These are phyloP conservation scores for Lachnellula occidentalis DNA, from an alignment of 2,329 filamentous ascomycete genomes.

Conservation along the genomic window DNA sequence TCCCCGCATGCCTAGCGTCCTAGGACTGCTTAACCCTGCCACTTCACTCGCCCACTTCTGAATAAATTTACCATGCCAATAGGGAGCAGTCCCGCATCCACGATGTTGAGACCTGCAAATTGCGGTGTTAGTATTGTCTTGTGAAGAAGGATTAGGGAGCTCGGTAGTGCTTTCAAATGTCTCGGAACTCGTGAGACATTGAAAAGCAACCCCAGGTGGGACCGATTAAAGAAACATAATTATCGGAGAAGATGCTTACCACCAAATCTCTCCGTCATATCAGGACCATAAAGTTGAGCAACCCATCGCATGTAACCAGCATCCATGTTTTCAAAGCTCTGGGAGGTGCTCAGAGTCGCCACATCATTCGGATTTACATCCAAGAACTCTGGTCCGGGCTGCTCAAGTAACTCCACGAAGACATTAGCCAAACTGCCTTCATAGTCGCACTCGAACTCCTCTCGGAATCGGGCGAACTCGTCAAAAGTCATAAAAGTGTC, in stretches of 20 bases:
- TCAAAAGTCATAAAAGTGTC: constrained; percentile 36
- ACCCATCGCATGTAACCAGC: constrained; percentile 36
- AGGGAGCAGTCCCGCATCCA: constrained; percentile 37
- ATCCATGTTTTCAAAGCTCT: constrained; percentile 5
- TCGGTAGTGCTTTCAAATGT: too few relatives aligned
- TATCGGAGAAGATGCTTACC: constrained; percentile 14
- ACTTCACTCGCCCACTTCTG: constrained; percentile 33
- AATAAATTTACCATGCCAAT: constrained; percentile 37
- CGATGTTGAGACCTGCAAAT: constrained; percentile 28
- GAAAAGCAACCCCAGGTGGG: too few relatives aligned
- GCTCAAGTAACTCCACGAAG: constrained; percentile 29
- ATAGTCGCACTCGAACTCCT: constrained; percentile 29
- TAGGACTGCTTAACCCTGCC: constrained; percentile 31
- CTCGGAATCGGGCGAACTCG: constrained; percentile 34
- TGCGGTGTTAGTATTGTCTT: too few relatives aligned
- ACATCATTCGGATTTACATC: constrained; percentile 17
- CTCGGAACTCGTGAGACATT: too few relatives aligned
- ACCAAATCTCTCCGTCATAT: constrained; percentile 37
- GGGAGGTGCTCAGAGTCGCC: constrained; percentile 1
- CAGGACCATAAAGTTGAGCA: constrained; percentile 33
- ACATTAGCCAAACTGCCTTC: constrained; percentile 14
- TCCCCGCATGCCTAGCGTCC: neutral
- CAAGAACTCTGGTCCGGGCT: constrained; percentile 27
- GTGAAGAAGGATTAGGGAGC: too few relatives aligned
- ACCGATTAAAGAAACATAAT: too few relatives aligned